These are phyloP conservation scores for Hypholoma fasciculare DNA, from an alignment of 768 basidiomycete species.

Conservation along the genomic window DNA sequence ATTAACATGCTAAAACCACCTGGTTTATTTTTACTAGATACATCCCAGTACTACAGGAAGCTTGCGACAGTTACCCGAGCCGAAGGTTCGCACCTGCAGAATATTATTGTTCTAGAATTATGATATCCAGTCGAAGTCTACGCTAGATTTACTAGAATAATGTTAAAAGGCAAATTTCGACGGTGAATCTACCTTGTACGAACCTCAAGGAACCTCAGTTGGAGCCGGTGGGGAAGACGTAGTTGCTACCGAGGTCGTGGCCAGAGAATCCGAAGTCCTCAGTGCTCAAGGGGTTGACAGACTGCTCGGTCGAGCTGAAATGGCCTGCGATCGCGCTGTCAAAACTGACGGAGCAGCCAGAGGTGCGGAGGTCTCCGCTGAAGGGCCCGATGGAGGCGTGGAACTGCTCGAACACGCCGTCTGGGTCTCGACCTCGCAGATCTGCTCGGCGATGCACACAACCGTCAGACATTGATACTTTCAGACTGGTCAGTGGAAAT, in stretches of 20 bases:
- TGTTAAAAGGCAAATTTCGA: too few species aligned
- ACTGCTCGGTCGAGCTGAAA: conserved; percentile 30
- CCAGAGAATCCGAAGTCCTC: conserved; percentile 41
- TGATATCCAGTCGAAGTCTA: too few species aligned
- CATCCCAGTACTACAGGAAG: too few species aligned
- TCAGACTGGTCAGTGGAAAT: not conserved
- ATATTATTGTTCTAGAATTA: too few species aligned
- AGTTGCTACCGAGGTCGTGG: conserved; percentile 35
- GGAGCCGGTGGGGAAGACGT: conserved; percentile 32
- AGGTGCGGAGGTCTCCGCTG: conserved; percentile 37
- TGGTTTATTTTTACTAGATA: too few species aligned
- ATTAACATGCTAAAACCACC: too few species aligned
- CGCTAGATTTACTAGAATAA: too few species aligned
- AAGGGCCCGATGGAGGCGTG: conserved; percentile 35
- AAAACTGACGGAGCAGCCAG: conserved; percentile 35
- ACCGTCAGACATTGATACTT: not conserved
- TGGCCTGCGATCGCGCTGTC: conserved; percentile 36
- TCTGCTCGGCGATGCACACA: conserved; percentile 37
- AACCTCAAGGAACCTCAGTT: too few species aligned
- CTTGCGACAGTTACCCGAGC: too few species aligned
- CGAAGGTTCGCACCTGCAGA: too few species aligned
- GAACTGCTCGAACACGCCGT: conserved; percentile 42
- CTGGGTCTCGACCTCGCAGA: conserved; percentile 52
- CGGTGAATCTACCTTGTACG: too few species aligned
- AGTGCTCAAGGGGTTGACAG: conserved; percentile 35